A percentile compares a stretch with the other conserved stretches of the same genome.
Evolutionary conservation across 306 rosid genomes (phyloP).

Genomic region (Dalbergia cochinchinensis): DNA sequence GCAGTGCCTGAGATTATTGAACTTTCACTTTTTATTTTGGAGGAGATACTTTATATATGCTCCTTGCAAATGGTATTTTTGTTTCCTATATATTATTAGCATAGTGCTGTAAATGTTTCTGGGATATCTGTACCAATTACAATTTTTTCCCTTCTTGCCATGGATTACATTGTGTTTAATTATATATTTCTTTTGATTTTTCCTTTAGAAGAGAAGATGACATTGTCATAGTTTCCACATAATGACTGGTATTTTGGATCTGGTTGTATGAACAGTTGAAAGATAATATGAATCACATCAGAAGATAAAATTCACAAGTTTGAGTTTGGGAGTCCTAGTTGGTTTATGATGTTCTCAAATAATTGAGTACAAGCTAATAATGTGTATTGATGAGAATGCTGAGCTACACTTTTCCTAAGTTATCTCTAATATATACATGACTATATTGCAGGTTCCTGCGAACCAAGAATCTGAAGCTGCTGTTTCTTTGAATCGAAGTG

Average conservation of each 20-base stretch:
- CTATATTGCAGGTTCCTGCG: conserved; percentile 61
- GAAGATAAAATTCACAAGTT: conserved; percentile 27
- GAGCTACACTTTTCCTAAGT: conserved; percentile 28
- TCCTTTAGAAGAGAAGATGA: conserved; percentile 38
- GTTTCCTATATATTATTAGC: conserved; percentile 20
- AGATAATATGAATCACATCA: conserved; percentile 17
- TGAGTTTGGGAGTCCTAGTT: conserved; percentile 8
- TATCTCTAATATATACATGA: conserved; percentile 27
- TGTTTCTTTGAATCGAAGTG: conserved; percentile 51
- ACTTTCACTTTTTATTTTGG: conserved; percentile 7
- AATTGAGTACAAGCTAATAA: conserved; percentile 18
- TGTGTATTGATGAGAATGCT: not conserved
- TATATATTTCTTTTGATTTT: conserved; percentile 31
- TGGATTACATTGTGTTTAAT: conserved; percentile 10
- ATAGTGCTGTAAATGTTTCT: conserved; percentile 1
- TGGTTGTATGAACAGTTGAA: conserved; percentile 3
- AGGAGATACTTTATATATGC: not conserved
- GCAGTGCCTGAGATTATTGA: conserved; percentile 6
- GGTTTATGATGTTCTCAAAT: conserved; percentile 25
- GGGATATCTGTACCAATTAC: conserved; percentile 10
- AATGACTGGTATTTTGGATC: conserved; percentile 32
- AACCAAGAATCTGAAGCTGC: conserved; percentile 56
- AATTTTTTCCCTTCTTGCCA: conserved; percentile 19
- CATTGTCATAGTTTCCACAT: conserved; percentile 19
- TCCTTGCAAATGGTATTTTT: conserved; percentile 20